phyloP scores from a whole-genome alignment of 78 protist species.

The Dictyostelium citrinum region DNA sequence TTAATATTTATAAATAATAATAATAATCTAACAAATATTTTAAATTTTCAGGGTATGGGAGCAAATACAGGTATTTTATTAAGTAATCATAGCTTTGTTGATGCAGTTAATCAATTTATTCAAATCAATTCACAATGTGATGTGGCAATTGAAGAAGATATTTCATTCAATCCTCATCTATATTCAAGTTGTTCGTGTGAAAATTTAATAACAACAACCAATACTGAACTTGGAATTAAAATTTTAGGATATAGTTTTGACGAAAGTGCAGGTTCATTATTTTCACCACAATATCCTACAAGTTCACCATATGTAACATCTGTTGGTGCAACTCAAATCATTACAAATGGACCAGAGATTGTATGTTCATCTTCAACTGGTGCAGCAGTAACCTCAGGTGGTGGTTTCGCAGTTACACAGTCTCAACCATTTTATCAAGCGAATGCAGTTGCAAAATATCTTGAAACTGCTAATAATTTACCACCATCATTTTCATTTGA shows the following conservation, averaged over 20 bases:
- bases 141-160: background rate
- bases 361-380: slow-evolving; percentile 43
- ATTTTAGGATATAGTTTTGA: background rate
- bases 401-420: slow-evolving; percentile 78
- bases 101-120: background rate
- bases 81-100: background rate
- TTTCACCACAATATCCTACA: slow-evolving; percentile 36
- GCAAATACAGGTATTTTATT: background rate
- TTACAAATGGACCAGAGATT: background rate
- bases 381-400: slow-evolving; percentile 69
- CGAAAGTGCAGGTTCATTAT: background rate
- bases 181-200: slow-evolving; percentile 7
- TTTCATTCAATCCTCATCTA: background rate
- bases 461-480: background rate
- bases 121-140: background rate
- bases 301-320: slow-evolving; percentile 77
- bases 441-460: slow-evolving; percentile 46
- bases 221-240: background rate
- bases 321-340: slow-evolving; percentile 66
- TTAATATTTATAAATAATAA: background rate
- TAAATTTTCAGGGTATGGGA: background rate
- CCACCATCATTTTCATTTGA: slow-evolving; percentile 35
- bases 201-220: background rate
- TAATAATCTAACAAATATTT: too few species aligned
- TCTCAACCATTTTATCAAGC: slow-evolving; percentile 76